Evolutionary conservation across 2,329 filamentous ascomycete genomes (phyloP).

Genomic region (Microsporum ferrugineum): DNA sequence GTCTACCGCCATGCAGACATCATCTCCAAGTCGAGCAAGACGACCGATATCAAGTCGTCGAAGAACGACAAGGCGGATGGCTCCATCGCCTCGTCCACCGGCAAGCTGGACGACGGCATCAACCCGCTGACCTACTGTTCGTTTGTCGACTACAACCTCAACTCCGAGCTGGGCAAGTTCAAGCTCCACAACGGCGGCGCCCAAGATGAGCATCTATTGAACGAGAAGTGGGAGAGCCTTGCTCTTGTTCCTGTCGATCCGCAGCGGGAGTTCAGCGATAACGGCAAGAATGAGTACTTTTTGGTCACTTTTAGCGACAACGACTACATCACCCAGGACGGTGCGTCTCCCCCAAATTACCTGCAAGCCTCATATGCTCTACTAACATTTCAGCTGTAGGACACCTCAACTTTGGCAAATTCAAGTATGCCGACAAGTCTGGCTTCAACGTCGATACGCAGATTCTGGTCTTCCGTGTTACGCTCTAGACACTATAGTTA

Average conservation of each 20-base stretch:
- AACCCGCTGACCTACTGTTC: conserved; percentile 51
- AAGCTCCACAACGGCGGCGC: conserved; percentile 56
- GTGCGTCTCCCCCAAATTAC: conserved; percentile 24
- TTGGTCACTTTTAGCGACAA: conserved; percentile 59
- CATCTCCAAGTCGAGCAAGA: conserved; percentile 49
- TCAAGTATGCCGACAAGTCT: conserved; percentile 45
- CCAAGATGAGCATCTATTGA: conserved; percentile 49
- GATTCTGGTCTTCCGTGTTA: conserved; percentile 45
- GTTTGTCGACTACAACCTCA: conserved; percentile 59
- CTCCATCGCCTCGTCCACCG: conserved; percentile 39
- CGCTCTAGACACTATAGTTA: conserved; percentile 1
- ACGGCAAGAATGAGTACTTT: conserved; percentile 50
- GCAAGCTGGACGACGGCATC: conserved; percentile 44
- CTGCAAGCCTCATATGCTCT: background rate
- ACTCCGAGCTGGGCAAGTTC: conserved; percentile 53
- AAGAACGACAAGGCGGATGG: conserved; percentile 30
- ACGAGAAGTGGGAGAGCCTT: conserved; percentile 68
- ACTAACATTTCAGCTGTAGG: conserved; percentile 25
- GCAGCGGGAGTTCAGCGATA: conserved; percentile 1
- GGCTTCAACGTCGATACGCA: conserved; percentile 52
- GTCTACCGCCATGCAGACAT: conserved; percentile 59
- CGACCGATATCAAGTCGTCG: conserved; percentile 47
- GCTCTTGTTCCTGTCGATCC: conserved; percentile 47
- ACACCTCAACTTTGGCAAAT: conserved; percentile 46
- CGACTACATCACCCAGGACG: conserved; percentile 64